phyloP scores from a whole-genome alignment of 176 grass and related monocot genomes.

The Eremochloa ophiuroides region DNA sequence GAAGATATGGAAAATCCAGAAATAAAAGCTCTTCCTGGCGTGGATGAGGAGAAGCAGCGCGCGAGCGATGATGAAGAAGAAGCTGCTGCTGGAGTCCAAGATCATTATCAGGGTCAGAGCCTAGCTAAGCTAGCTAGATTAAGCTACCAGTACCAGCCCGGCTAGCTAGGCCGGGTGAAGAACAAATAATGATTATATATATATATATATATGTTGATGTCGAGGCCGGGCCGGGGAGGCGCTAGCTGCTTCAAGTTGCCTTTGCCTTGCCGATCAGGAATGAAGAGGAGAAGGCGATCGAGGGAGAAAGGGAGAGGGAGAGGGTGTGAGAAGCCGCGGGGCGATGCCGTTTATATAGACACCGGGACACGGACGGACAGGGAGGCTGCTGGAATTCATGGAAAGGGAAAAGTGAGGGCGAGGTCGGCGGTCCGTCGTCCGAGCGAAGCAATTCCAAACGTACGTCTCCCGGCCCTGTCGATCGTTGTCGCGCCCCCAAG shows the following conservation, averaged over 20 bases:
- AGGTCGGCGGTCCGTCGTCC: neutral
- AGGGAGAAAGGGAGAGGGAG: neutral
- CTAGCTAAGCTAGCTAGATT: neutral
- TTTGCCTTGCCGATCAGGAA: neutral
- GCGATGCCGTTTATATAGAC: neutral
- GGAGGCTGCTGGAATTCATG: too few relatives aligned
- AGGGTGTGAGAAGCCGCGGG: neutral
- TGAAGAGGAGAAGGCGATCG: neutral
- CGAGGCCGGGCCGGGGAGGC: neutral
- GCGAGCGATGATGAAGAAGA: slow-evolving; percentile 29
- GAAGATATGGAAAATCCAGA: slow-evolving; percentile 91
- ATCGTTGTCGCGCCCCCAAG: slow-evolving; percentile 17
- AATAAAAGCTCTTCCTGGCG: slow-evolving; percentile 67
- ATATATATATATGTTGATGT: neutral
- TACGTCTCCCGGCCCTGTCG: neutral
- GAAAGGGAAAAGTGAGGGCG: neutral
- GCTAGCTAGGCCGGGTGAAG: too few relatives aligned
- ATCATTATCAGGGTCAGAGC: slow-evolving; percentile 56
- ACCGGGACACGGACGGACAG: neutral
- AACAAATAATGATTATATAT: too few relatives aligned
- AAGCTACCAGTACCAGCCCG: neutral
- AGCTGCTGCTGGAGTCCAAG: slow-evolving; percentile 18
- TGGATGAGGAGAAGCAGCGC: slow-evolving; percentile 37
- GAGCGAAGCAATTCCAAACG: slow-evolving; percentile 40
- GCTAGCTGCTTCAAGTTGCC: neutral